Conservation (phyloP, 2,329 filamentous ascomycete species). For the Chaetomiaceae sp. region DNA sequence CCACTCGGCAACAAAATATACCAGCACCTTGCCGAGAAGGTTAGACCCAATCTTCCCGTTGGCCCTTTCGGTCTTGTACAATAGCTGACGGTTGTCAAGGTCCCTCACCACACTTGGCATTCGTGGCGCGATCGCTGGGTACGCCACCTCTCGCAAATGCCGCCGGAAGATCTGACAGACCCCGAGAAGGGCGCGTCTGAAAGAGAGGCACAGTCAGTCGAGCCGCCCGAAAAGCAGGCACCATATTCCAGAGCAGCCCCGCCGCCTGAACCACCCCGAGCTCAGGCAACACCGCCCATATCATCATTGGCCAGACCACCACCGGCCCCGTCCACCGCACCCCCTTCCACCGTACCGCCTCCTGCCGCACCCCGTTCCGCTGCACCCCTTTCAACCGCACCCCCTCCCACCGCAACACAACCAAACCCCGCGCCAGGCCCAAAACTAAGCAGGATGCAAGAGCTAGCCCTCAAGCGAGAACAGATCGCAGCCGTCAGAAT, state of each 20-base stretch:
- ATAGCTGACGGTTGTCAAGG: constrained; percentile 20
- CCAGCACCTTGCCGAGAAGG: constrained; percentile 30
- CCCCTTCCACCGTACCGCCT: too few relatives aligned
- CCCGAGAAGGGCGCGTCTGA: too few relatives aligned
- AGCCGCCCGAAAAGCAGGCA: too few relatives aligned
- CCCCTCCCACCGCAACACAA: background rate
- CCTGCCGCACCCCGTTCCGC: too few relatives aligned
- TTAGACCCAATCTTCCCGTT: constrained; percentile 24
- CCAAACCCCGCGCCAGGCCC: background rate
- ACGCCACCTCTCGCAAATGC: background rate
- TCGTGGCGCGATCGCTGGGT: constrained; percentile 29
- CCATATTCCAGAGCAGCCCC: too few relatives aligned
- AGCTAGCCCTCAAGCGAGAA: background rate
- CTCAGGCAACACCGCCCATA: background rate
- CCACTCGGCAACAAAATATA: constrained; percentile 31
- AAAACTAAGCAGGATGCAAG: background rate
- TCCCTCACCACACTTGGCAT: constrained; percentile 25
- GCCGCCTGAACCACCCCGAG: background rate
- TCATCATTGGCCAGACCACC: background rate
- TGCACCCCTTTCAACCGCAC: too few relatives aligned
- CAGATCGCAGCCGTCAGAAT: background rate
- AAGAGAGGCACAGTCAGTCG: too few relatives aligned
- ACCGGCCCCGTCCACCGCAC: background rate
- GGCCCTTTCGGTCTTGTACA: background rate
- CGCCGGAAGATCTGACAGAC: too few relatives aligned